Conservation (phyloP, 345 rosid species). For the Brassica nigra region DNA sequence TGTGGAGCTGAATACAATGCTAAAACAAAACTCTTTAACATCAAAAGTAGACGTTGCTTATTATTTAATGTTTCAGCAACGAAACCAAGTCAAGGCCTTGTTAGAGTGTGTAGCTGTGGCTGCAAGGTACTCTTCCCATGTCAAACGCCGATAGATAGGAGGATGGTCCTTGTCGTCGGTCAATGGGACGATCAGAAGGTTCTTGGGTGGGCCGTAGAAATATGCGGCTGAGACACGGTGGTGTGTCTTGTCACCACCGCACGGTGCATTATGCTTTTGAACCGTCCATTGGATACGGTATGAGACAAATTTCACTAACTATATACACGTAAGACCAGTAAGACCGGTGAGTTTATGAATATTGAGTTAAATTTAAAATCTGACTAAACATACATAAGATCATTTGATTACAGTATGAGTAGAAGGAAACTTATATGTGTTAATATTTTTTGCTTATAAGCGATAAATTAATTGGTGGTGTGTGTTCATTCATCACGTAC, state of each 20-base stretch:
- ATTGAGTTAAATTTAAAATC: too few relatives aligned
- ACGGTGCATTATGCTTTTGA: slow-evolving; percentile 32
- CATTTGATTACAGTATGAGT: too few relatives aligned
- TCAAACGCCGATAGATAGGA: slow-evolving; percentile 39
- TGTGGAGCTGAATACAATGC: neutral
- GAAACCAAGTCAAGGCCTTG: slow-evolving; percentile 44
- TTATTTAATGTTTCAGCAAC: slow-evolving; percentile 9
- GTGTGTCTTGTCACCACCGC: slow-evolving; percentile 44
- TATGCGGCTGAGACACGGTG: slow-evolving; percentile 51
- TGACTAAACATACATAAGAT: too few relatives aligned
- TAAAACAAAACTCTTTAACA: neutral
- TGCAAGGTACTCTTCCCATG: slow-evolving; percentile 54
- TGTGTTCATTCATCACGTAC: too few relatives aligned
- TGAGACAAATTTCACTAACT: too few relatives aligned
- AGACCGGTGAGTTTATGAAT: too few relatives aligned
- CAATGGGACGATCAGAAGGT: slow-evolving; percentile 34
- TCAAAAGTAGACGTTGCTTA: neutral
- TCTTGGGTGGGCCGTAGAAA: slow-evolving; percentile 48
- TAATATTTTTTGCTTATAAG: too few relatives aligned
- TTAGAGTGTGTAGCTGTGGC: slow-evolving; percentile 46
- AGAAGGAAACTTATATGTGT: too few relatives aligned
- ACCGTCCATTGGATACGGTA: too few relatives aligned
- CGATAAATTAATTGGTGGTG: too few relatives aligned
- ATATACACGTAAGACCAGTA: too few relatives aligned
- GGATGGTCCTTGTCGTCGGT: slow-evolving; percentile 47